These are phyloP conservation scores for Didymella segeticola DNA, from an alignment of 2,329 filamentous ascomycete species.

Conservation along the genomic window DNA sequence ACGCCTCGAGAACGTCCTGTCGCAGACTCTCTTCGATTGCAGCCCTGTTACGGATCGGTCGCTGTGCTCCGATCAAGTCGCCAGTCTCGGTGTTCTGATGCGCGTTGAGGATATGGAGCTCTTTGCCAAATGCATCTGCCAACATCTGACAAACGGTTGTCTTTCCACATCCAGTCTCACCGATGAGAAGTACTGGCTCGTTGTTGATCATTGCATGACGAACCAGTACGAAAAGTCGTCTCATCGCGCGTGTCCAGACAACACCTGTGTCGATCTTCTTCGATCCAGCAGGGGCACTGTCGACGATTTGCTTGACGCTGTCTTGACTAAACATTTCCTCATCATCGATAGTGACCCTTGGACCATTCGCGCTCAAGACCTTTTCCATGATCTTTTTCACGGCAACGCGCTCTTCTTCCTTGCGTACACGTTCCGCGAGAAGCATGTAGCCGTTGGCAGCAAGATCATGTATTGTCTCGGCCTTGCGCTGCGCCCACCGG, in stretches of 20 bases:
- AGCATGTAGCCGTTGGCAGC: conserved; percentile 96
- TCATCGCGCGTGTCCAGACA: conserved; percentile 96
- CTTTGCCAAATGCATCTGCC: conserved; percentile 77
- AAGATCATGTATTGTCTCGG: conserved; percentile 85
- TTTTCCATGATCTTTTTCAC: conserved; percentile 89
- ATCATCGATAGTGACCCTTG: conserved; percentile 76
- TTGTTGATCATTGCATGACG: conserved; percentile 84
- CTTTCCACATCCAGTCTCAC: conserved; percentile 97
- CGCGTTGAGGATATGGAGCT: conserved; percentile 90
- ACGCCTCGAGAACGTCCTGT: conserved; percentile 62
- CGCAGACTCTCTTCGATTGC: conserved; percentile 71
- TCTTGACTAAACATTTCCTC: conserved; percentile 70
- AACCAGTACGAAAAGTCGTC: conserved; percentile 88
- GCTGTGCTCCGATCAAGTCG: conserved; percentile 93
- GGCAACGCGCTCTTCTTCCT: conserved; percentile 80
- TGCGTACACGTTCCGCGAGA: conserved; percentile 91
- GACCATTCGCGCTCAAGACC: conserved; percentile 70
- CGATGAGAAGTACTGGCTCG: conserved; percentile 91
- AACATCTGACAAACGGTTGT: conserved; percentile 95
- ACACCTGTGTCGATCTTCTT: conserved; percentile 53
- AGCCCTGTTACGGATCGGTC: conserved; percentile 85
- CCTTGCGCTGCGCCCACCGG: conserved; percentile 86
- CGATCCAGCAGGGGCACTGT: conserved; percentile 35
- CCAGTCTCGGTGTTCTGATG: conserved; percentile 98
- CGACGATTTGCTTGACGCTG: conserved; percentile 42